Evolutionary conservation across 2,329 filamentous ascomycete genomes (phyloP).

Genomic region (Aspergillus viridinutans): DNA sequence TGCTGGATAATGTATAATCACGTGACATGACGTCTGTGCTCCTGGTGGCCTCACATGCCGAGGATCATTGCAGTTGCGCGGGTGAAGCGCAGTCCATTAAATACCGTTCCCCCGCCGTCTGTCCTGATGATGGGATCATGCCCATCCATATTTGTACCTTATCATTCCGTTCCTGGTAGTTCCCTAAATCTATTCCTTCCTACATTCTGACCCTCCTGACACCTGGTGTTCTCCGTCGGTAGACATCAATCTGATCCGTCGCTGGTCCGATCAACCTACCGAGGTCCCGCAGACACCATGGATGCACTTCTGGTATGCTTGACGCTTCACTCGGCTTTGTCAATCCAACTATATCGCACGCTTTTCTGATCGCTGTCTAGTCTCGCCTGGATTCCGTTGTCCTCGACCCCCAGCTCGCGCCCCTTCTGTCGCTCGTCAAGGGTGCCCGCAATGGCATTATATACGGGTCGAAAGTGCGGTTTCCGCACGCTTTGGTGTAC

Average conservation of each 20-base stretch:
- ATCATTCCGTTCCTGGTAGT: neutral
- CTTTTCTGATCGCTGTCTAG: slow-evolving; percentile 40
- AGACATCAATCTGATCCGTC: slow-evolving; percentile 7
- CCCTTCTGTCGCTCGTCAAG: slow-evolving; percentile 81
- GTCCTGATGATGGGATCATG: neutral
- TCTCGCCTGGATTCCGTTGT: slow-evolving; percentile 68
- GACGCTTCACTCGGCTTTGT: neutral
- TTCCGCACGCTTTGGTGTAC: slow-evolving; percentile 91
- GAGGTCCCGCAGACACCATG: slow-evolving; percentile 30
- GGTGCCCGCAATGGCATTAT: slow-evolving; percentile 93
- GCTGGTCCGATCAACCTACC: slow-evolving; percentile 15
- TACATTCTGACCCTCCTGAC: slow-evolving; percentile 10
- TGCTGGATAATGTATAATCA: slow-evolving; percentile 9
- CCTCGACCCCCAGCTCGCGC: slow-evolving; percentile 79
- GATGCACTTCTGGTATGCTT: slow-evolving; percentile 31
- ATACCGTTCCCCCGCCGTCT: slow-evolving; percentile 24
- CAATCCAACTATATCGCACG: slow-evolving; percentile 2
- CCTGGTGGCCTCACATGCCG: slow-evolving; percentile 37
- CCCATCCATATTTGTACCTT: neutral
- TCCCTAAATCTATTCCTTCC: slow-evolving; percentile 4
- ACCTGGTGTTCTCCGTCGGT: slow-evolving; percentile 4
- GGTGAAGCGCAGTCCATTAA: slow-evolving; percentile 18
- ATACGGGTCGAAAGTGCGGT: slow-evolving; percentile 95
- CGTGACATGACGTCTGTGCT: slow-evolving; percentile 33
- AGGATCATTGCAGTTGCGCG: slow-evolving; percentile 29